Base-by-base conservation (phyloP, 2,329 filamentous ascomycete genomes). In the Sporothrix schenckii region DNA sequence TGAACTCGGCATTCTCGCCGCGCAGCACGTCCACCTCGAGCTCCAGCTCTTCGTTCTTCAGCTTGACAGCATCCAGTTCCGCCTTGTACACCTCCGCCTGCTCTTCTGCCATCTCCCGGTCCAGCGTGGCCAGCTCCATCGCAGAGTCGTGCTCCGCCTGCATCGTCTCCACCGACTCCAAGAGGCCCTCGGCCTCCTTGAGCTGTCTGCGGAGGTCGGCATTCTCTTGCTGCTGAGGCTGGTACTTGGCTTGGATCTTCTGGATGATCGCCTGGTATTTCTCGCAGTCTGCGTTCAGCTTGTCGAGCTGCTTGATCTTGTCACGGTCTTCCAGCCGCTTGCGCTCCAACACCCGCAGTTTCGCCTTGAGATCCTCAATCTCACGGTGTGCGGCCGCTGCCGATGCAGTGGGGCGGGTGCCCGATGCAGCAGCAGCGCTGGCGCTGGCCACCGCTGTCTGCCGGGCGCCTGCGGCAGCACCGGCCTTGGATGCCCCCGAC, bases 61-160 rank as follows among this genome's bases (percentile, higher is more conserved):
- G 82, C 76, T 92, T 92, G 68, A 97, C 79, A 2, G 88, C 86
- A 50, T 97, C 92, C 30, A 96, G 82, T 77, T 99, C 94, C 1
- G 87, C 86, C 78, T 93, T 95, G 66, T 91, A 84, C 21, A 91
- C 88, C 74, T 98, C 95, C 0, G 92, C 91, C 56, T 89, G 93
- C 80, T 97, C 94, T 79, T 99, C 94, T 0, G 95, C 95, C 92
- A 98, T 97, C 79, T 99, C 94, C 58, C 92, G 89, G 78, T 99
- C 95, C 34, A 99, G 83, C 0, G 92, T 91, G 7, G 93, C 93
- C 80, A 95, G 87, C 80, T 99, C 95, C 76, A 97, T 82, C 7
- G 91, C 88, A 3, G 90, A 87, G 41, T 98, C 95, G 78, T 96
- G 90, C 74, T 97, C 93, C 9, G 92, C 91, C 77, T 95, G 91